Base-by-base conservation (phyloP, 2,329 filamentous ascomycete species). In the Colletotrichum sp. region DNA sequence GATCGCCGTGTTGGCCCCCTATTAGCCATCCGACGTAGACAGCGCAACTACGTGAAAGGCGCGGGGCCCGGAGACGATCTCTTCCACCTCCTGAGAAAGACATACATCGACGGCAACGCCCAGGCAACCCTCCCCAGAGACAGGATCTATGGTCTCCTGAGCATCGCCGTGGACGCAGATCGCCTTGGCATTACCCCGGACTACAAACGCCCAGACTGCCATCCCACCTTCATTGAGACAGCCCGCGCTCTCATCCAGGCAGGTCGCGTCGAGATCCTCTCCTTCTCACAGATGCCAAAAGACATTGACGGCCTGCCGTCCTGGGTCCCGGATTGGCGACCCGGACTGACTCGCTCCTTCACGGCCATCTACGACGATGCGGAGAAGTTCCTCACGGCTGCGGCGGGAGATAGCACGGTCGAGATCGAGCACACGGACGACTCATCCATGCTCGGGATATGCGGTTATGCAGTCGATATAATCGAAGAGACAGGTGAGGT, bases 251-350 rank as follows among this genome's bases (percentile, higher is more conserved):
- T 76, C 13, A 64, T 77, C 30, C 28, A 64, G 16, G 66, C 22
- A 10, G 74, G 76, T 26, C 24, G 36, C 13, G 15, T 77, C 18
- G 63, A 77, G n/a, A 18, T 66, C 15, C 62, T 77, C 24, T 74
- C 67, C 1, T 77, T 70, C 48, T 71, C 76, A 2, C 76, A 77
- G 55, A 15, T 60, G 30, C 76, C 65, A n/a, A 70, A 77, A 15
- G 76, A 77, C 48, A 8, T 52, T 13, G 62, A 32, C 22, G 62
- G 48, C 8, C 30, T 85, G 6, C 84, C 84, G 2, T 83, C 83
- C 0, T 86, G 84, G 84, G 84, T 84, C 30, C 84, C 84, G 1
- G 84, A 86, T 79, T 85, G 84, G 84, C 80, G 82, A 18, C 26
- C 73, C 34, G 68, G 44, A 8, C 44, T 75, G 34, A 16, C 24